Base-by-base conservation (phyloP, 352 stramenopile species). In the Globisporangium canariense region DNA sequence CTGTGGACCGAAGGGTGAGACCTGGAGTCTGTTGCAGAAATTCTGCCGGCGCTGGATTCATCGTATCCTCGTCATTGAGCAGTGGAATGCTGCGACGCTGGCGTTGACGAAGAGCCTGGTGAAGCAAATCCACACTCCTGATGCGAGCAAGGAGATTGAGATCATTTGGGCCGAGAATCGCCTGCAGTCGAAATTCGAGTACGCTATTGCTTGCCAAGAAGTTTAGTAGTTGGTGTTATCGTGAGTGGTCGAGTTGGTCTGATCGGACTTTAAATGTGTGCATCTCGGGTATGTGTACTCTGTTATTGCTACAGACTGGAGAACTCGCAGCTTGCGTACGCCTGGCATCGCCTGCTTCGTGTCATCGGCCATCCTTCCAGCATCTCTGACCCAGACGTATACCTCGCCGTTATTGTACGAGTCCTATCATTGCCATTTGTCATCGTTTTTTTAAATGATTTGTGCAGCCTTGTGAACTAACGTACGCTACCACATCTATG, bases 41-140 rank as follows among this genome's bases (percentile, higher is more conserved):
- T 96, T 96, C 60, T 96, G 86, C 51, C 80, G 87, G 0, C 82
- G 87, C 8, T 94, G 87, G 87, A 93, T 92, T 54, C 87, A 96
- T 54, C 83, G 87, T n/a, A 73, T 78, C 8, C 53, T 91, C n/a
- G 87, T 96, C 20, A 89, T 96, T 14, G 87, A 96, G 68, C 87
- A 96, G 65, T 96, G 87, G 87, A 94, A 96, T 54, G 73, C 75
- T 7, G 75, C 84, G 14, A 90, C 83, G 30, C 60, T 93, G 18
- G 87, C 85, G 53, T 73, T 96, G 52, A 93, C 87, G 16, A 77
- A 77, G 49, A 88, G 67, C 52, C 66, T 96, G 38, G 90, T 96
- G 78, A 76, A 75, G 18, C 87, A 90, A 58, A 67, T 96, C 30
- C 71, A 88, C 60, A 71, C 75, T 5, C 71, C 75, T 4, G 67